Percentiles rank a stretch among this genome's conserved stretches.
Conservation (phyloP, 805 yeast species). For the Ogataea parapolymorpha region DNA sequence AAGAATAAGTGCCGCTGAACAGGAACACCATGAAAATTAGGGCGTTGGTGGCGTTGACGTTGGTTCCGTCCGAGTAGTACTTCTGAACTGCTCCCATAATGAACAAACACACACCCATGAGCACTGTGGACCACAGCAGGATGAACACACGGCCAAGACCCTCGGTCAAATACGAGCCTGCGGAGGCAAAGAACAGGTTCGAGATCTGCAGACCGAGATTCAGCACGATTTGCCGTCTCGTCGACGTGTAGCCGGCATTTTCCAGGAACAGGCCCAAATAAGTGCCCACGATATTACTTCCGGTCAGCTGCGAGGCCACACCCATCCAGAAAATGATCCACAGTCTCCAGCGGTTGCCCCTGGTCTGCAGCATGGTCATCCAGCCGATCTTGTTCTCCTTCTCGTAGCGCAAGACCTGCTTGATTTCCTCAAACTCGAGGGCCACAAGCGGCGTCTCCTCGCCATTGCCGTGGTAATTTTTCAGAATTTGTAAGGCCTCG, state of each 20-base stretch:
- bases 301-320: slow-evolving; percentile 28
- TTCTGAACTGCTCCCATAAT: slow-evolving; percentile 26
- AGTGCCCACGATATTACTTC: slow-evolving; percentile 26
- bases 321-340: slow-evolving; percentile 29
- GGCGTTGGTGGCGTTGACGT: slow-evolving; percentile 23
- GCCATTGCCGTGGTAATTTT: slow-evolving; percentile 25
- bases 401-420: slow-evolving; percentile 21
- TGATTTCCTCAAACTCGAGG: slow-evolving; percentile 25
- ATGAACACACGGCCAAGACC: slow-evolving; percentile 25
- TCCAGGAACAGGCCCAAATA: slow-evolving; percentile 36
- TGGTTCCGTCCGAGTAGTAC: slow-evolving; percentile 21
- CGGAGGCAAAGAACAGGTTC: slow-evolving; percentile 24
- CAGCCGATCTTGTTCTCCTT: slow-evolving; percentile 23
- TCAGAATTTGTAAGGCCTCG: slow-evolving; percentile 28
- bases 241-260: slow-evolving; percentile 25
- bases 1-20: slow-evolving; percentile 24
- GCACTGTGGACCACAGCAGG: slow-evolving; percentile 21
- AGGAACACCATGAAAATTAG: slow-evolving; percentile 25
- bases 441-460: slow-evolving; percentile 18
- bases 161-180: slow-evolving; percentile 26
- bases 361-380: slow-evolving; percentile 21
- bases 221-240: slow-evolving; percentile 26
- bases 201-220: slow-evolving; percentile 25
- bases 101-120: slow-evolving; percentile 28
- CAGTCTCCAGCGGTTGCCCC: slow-evolving; percentile 25